Conservation (phyloP, 2,329 filamentous ascomycete genomes). For the Alternaria postmessia region DNA sequence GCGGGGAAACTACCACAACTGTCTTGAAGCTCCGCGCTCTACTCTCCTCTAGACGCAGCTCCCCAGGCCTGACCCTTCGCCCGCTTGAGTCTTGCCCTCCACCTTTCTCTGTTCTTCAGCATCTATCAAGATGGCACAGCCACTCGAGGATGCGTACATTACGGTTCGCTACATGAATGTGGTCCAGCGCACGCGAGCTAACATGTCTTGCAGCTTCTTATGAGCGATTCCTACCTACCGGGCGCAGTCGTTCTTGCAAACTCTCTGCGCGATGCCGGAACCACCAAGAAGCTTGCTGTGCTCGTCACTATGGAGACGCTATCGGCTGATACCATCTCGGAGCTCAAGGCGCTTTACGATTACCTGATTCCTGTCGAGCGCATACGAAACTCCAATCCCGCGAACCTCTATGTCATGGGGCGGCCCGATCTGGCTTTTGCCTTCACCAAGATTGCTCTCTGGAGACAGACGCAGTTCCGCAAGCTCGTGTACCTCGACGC, state of each 20-base stretch:
- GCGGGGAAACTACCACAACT: conserved; percentile 38
- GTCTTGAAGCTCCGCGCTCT: conserved; percentile 14
- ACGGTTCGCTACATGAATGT: conserved; percentile 59
- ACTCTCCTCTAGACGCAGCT: conserved; percentile 3
- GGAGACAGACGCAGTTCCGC: conserved; percentile 88
- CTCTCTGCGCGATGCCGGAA: conserved; percentile 89
- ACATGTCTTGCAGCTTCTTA: conserved; percentile 72
- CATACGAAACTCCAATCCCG: conserved; percentile 77
- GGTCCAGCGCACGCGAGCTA: conserved; percentile 34
- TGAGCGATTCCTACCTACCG: conserved; percentile 92
- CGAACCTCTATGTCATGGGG: conserved; percentile 91
- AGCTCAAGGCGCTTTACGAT: conserved; percentile 87
- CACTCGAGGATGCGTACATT: conserved; percentile 69
- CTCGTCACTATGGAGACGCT: conserved; percentile 84
- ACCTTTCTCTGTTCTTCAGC: conserved; percentile 7
- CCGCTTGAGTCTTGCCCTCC: background rate
- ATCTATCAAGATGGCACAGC: conserved; percentile 41
- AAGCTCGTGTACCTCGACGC: conserved; percentile 96
- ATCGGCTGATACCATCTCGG: conserved; percentile 74
- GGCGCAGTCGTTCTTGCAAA: conserved; percentile 93
- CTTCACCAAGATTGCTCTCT: conserved; percentile 96
- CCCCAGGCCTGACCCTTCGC: background rate
- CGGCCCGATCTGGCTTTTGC: conserved; percentile 88
- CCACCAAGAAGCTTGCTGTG: conserved; percentile 83
- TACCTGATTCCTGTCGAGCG: conserved; percentile 84